These are phyloP conservation scores for Panicum virgatum DNA, from an alignment of 202 grass and related monocot genomes.

Conservation along the genomic window DNA sequence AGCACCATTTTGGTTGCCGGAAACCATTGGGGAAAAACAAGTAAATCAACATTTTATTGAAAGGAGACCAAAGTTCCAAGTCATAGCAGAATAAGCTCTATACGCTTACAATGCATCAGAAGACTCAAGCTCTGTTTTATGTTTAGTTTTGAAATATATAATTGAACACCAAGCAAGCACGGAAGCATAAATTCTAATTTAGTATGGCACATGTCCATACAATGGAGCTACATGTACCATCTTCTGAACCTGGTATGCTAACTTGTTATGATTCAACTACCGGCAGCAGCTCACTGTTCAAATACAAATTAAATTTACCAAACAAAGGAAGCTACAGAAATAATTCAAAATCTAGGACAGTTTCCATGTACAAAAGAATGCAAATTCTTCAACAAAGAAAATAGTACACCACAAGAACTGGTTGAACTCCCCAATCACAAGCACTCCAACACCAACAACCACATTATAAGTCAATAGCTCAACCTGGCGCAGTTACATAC, in stretches of 20 bases:
- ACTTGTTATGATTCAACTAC: background rate
- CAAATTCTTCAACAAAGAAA: background rate
- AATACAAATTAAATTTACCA: background rate
- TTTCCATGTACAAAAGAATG: background rate
- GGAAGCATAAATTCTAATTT: background rate
- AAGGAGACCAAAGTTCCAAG: background rate
- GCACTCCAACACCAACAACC: constrained; percentile 27
- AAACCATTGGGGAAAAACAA: background rate
- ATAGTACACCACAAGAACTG: background rate
- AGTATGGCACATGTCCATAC: background rate
- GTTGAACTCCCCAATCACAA: constrained; percentile 16
- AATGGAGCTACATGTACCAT: background rate
- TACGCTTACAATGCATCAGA: background rate
- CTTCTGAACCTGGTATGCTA: background rate
- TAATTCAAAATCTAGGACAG: background rate
- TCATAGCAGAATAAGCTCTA: background rate
- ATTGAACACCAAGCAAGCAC: background rate
- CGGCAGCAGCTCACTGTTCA: background rate
- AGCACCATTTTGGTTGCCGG: background rate
- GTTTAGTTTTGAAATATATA: background rate
- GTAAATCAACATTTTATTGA: background rate
- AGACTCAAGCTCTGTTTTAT: background rate
- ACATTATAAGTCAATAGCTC: background rate
- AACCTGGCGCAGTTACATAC: constrained; percentile 23
- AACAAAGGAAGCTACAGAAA: constrained; percentile 10